Evolutionary conservation across 228 moss, liverwort and hornwort species (phyloP).

Genomic region (Sphagnum magellanicum): DNA sequence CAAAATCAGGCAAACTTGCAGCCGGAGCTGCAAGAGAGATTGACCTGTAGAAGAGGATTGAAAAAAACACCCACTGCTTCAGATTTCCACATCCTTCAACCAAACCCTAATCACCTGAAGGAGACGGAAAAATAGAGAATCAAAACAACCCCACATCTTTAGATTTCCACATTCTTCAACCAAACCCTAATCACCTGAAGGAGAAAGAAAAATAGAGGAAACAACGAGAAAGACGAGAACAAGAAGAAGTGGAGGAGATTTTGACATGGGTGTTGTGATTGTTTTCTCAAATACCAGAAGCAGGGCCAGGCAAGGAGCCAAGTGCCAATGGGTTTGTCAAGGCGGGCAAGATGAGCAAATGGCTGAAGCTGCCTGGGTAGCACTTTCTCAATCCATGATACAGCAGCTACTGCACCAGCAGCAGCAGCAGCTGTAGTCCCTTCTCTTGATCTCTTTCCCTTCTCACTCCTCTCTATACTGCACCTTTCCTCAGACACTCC

Average conservation of each 20-base stretch:
- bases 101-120: too few relatives aligned
- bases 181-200: too few relatives aligned
- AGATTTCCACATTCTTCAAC: too few relatives aligned
- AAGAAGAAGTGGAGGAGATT: too few relatives aligned
- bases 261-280: too few relatives aligned
- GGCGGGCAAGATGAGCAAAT: slow-evolving; percentile 74
- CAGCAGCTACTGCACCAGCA: neutral
- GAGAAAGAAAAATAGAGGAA: too few relatives aligned
- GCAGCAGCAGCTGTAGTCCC: neutral
- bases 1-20: slow-evolving; percentile 60
- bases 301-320: slow-evolving; percentile 97
- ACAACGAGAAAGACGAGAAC: too few relatives aligned
- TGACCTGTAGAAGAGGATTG: slow-evolving; percentile 43
- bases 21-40: slow-evolving; percentile 84
- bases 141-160: too few relatives aligned
- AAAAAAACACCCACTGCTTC: too few relatives aligned
- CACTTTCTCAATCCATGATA: slow-evolving; percentile 46
- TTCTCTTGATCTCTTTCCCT: neutral
- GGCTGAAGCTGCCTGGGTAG: slow-evolving; percentile 55
- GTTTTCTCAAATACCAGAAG: slow-evolving; percentile 57
- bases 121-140: too few relatives aligned
- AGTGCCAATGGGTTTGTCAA: slow-evolving; percentile 92
- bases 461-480: slow-evolving; percentile 9
- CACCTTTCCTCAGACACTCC: slow-evolving; percentile 15
- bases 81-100: too few relatives aligned